Percentiles rank a stretch among this genome's conserved stretches.
Conservation (phyloP, 2,329 filamentous ascomycete species). For the Orbilia ellipsospora region DNA sequence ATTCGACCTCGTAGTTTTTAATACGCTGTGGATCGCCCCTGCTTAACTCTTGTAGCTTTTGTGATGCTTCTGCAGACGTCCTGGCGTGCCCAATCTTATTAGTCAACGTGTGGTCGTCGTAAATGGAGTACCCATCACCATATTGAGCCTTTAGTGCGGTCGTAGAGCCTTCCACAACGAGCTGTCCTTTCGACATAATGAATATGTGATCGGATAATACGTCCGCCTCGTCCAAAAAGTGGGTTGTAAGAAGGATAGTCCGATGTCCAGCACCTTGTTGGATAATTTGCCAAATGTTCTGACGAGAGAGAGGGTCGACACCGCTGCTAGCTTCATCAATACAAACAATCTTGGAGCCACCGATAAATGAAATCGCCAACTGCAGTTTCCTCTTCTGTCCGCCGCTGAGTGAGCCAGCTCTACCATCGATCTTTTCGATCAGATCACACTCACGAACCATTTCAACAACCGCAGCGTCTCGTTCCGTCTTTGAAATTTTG, state of each 20-base stretch:
- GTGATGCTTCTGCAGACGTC: constrained; percentile 75
- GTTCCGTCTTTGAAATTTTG: constrained; percentile 62
- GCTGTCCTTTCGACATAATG: constrained; percentile 83
- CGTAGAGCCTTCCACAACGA: constrained; percentile 84
- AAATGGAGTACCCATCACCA: constrained; percentile 85
- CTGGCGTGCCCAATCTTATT: constrained; percentile 69
- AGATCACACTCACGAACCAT: constrained; percentile 80
- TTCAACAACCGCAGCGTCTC: constrained; percentile 71
- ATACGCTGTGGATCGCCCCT: constrained; percentile 67
- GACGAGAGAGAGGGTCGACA: constrained; percentile 83
- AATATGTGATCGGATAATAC: constrained; percentile 88
- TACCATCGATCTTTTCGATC: constrained; percentile 76
- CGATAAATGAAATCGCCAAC: constrained; percentile 93
- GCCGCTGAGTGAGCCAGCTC: constrained; percentile 81
- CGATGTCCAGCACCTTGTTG: constrained; percentile 82
- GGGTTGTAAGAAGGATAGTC: constrained; percentile 88
- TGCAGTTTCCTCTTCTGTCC: constrained; percentile 94
- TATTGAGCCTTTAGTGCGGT: constrained; percentile 84
- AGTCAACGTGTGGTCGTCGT: constrained; percentile 70
- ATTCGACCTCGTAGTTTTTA: constrained; percentile 83
- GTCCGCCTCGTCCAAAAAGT: constrained; percentile 94
- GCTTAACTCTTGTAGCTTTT: constrained; percentile 77
- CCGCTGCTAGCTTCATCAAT: constrained; percentile 92
- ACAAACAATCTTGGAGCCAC: constrained; percentile 86
- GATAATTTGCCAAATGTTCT: constrained; percentile 95